Percentiles rank a stretch among this genome's conserved stretches.
phyloP scores from a whole-genome alignment of 331 rosid genomes.

The Acacia concinna region DNA sequence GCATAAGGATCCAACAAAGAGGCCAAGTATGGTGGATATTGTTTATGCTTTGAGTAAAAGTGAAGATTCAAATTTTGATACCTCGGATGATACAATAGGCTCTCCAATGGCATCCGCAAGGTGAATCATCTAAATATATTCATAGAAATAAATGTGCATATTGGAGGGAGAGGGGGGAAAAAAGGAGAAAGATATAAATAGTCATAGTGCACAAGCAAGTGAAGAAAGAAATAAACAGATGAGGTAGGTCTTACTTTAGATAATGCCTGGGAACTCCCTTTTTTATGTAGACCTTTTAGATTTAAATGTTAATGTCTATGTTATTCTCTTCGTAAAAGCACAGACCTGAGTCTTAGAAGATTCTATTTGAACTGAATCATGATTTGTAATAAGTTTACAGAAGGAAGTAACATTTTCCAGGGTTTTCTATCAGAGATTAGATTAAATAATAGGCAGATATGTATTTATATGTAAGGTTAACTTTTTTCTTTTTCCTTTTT shows the following conservation, averaged over 20 bases:
- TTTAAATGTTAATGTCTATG: not conserved
- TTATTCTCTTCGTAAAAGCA: not conserved
- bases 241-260: not conserved
- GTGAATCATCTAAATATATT: conserved; percentile 30
- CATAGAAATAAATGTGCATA: not conserved
- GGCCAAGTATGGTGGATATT: conserved; percentile 84
- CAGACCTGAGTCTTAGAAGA: not conserved
- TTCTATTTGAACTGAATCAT: not conserved
- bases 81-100: conserved; percentile 59
- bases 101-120: conserved; percentile 54
- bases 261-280: not conserved
- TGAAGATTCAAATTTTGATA: conserved; percentile 65
- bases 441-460: not conserved
- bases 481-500: too few relatives aligned
- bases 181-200: not conserved
- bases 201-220: not conserved
- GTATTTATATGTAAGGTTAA: not conserved
- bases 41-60: conserved; percentile 73
- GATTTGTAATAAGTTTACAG: not conserved
- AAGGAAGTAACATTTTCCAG: too few relatives aligned
- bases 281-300: not conserved
- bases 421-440: not conserved
- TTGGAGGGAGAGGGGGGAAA: not conserved
- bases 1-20: conserved; percentile 66
- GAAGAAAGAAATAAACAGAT: not conserved